Evolutionary conservation across 768 basidiomycete species (phyloP), one percentile per base, ranked within the genome.

Genomic region (Baorangia bicolor): DNA sequence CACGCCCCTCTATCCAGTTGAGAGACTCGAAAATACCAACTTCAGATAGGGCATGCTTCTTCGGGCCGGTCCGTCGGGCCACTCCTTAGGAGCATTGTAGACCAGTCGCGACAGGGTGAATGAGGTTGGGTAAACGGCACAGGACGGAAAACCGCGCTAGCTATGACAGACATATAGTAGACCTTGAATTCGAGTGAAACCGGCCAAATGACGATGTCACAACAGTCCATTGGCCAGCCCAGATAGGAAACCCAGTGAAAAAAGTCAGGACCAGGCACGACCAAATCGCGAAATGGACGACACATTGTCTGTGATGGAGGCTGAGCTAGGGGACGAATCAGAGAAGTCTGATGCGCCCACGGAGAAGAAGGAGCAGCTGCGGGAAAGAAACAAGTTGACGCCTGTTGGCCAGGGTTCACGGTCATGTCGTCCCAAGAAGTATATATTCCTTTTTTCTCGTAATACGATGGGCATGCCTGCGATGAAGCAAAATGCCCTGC

Each of bases 261-360:
- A 40, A 38, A 5, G n/a, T 37, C 64, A 51, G 49, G 54, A 53
- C 52, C 50, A 65, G 65, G 64, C 44, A 67, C 65, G 31, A 20
- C 30, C 2, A 18, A n/a, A 27, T 33, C 10, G 41, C 16, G n/a
- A 16, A 40, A 39, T 37, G 37, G 28, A 23, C 31, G 31, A 27
- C 46, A 47, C 21, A 48, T 65, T 51, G 30, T 38, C 23, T 30
- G 45, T 40, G 42, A 62, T 44, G 51, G 39, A 62, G 52, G 64
- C 53, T 63, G 55, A 18, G 55, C 59, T n/a, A 52, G 46, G 45
- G 27, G 41, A 40, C 25, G 6, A 34, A 58, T 58, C 55, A 53
- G 31, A 48, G 14, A 14, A 11, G 9, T 47, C 27, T 67, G 64
- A 67, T 67, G 62, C 65, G 59, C 65, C 62, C 42, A 39, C 10